Evolutionary conservation across 352 stramenopile genomes (phyloP).

Genomic region (Elongisporangium senticosum): DNA sequence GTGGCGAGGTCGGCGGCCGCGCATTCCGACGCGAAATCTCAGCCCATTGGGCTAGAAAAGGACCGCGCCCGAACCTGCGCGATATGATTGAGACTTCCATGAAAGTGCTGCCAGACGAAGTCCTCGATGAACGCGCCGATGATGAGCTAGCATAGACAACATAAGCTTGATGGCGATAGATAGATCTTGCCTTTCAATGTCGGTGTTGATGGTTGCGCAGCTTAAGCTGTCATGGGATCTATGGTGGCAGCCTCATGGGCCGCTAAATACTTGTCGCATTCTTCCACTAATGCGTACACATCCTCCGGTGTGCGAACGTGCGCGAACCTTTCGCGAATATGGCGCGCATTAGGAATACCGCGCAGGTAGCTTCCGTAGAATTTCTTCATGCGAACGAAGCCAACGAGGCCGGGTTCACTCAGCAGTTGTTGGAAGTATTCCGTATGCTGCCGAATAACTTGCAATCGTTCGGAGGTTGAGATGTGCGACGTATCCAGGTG

Average conservation of each 20-base stretch:
- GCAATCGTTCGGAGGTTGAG: slow-evolving; percentile 39
- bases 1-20: slow-evolving; percentile 71
- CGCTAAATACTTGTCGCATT: slow-evolving; percentile 30
- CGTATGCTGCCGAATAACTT: slow-evolving; percentile 59
- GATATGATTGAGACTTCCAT: slow-evolving; percentile 73
- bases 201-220: neutral
- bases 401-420: slow-evolving; percentile 29
- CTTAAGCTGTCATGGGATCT: slow-evolving; percentile 1
- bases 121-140: slow-evolving; percentile 63
- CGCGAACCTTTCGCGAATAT: slow-evolving; percentile 53
- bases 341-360: slow-evolving; percentile 63
- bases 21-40: slow-evolving; percentile 78
- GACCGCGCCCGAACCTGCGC: slow-evolving; percentile 52
- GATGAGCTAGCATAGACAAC: slow-evolving; percentile 40
- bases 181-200: slow-evolving; percentile 1
- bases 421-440: slow-evolving; percentile 67
- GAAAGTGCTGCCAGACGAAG: slow-evolving; percentile 57
- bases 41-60: slow-evolving; percentile 59
- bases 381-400: slow-evolving; percentile 75
- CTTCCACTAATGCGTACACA: slow-evolving; percentile 55
- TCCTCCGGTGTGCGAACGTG: slow-evolving; percentile 38
- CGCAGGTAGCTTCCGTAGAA: slow-evolving; percentile 75
- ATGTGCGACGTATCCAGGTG: slow-evolving; percentile 48
- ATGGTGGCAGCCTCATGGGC: slow-evolving; percentile 10
- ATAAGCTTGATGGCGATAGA: slow-evolving; percentile 3